phyloP scores from a whole-genome alignment of 257 asterid species.

The Marsdenia floribunda region DNA sequence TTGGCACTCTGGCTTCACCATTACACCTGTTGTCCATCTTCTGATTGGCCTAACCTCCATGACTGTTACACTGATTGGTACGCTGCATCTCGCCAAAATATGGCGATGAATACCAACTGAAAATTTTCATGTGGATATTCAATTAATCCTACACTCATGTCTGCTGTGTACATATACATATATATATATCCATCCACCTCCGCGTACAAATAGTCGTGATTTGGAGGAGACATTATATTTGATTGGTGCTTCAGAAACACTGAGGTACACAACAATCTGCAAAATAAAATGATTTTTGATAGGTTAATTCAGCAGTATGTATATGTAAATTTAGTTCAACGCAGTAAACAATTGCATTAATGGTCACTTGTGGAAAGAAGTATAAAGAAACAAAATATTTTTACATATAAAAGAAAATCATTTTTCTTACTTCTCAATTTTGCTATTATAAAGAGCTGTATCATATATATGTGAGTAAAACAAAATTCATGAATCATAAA shows the following conservation, averaged over 20 bases:
- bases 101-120: conserved; percentile 14
- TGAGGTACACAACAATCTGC: not conserved
- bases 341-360: not conserved
- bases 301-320: not conserved
- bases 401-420: too few relatives aligned
- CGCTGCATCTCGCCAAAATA: conserved; percentile 46
- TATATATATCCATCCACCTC: too few relatives aligned
- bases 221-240: not conserved
- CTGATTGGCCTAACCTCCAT: conserved; percentile 94
- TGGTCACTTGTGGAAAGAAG: too few relatives aligned
- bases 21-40: conserved; percentile 66
- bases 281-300: not conserved
- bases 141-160: too few relatives aligned
- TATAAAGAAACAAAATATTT: too few relatives aligned
- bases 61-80: conserved; percentile 68
- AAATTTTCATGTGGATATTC: not conserved
- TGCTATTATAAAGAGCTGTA: too few relatives aligned
- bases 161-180: not conserved
- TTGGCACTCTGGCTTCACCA: conserved; percentile 89
- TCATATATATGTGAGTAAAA: too few relatives aligned
- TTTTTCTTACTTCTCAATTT: too few relatives aligned
- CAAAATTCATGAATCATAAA: too few relatives aligned
- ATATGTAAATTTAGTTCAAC: not conserved
- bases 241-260: not conserved
- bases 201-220: not conserved